These are phyloP conservation scores for Fusarium coicis DNA, from an alignment of 2,329 filamentous ascomycete species.

Conservation along the genomic window DNA sequence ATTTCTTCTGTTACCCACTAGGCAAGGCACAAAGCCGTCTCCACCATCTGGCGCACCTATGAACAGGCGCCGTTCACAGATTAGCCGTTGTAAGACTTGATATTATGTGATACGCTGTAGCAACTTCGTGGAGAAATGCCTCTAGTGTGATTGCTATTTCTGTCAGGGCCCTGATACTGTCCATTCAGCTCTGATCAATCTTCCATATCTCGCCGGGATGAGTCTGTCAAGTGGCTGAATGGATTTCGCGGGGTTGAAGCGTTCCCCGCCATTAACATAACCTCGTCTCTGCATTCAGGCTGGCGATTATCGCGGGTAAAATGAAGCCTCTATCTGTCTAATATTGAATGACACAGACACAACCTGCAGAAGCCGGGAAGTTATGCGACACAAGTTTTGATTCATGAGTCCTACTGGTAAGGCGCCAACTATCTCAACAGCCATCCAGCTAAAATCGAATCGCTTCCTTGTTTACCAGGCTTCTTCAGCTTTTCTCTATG, in stretches of 20 bases:
- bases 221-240: conserved; percentile 7
- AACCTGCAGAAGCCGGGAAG: neutral
- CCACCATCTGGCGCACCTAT: conserved; percentile 35
- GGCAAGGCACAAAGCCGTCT: conserved; percentile 24
- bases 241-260: conserved; percentile 13
- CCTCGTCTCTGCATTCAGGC: conserved; percentile 7
- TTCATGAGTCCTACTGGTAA: neutral
- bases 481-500: neutral
- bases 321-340: neutral
- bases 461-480: neutral
- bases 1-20: no score
- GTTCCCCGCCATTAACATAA: conserved; percentile 11
- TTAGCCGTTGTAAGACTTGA: conserved; percentile 25
- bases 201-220: conserved; percentile 1
- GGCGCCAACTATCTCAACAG: neutral
- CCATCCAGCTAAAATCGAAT: neutral
- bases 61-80: conserved; percentile 6
- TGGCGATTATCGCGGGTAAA: conserved; percentile 17
- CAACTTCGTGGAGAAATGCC: conserved; percentile 3
- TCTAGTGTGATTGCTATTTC: conserved; percentile 1
- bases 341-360: neutral
- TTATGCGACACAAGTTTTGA: neutral
- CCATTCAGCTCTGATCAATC: conserved; percentile 13
- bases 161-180: conserved; percentile 12
- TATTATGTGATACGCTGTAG: conserved; percentile 2